Conservation (phyloP, 202 grass and related monocot genomes). For the Setaria viridis region DNA sequence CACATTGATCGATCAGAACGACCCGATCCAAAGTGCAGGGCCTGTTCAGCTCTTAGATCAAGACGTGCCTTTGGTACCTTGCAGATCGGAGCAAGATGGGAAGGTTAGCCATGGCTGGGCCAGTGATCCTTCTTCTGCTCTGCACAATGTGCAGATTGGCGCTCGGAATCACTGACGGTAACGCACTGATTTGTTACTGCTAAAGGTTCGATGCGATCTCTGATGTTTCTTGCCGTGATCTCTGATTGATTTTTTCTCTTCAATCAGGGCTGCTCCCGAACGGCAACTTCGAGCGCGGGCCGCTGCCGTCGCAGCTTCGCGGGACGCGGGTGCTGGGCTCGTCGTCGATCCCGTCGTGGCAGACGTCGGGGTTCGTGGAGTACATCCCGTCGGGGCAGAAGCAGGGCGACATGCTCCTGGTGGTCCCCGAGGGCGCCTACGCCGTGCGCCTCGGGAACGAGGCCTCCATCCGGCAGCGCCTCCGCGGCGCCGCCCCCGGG, state of each 20-base stretch:
- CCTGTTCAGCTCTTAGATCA: conserved; percentile 21
- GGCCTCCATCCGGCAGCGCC: conserved; percentile 69
- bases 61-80: not conserved
- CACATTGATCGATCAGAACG: conserved; percentile 4
- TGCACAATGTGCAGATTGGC: conserved; percentile 33
- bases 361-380: conserved; percentile 71
- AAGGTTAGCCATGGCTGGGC: conserved; percentile 32
- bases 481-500: conserved; percentile 40
- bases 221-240: not conserved
- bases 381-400: conserved; percentile 76
- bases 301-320: conserved; percentile 54
- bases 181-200: not conserved
- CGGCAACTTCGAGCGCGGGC: conserved; percentile 83
- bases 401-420: conserved; percentile 86
- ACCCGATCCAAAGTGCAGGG: not conserved
- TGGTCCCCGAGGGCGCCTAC: conserved; percentile 74
- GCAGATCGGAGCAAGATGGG: conserved; percentile 29
- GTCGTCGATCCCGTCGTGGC: conserved; percentile 66
- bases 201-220: not conserved
- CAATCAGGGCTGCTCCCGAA: conserved; percentile 73
- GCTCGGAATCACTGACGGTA: conserved; percentile 64
- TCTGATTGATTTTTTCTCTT: not conserved
- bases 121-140: conserved; percentile 47
- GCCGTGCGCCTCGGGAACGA: conserved; percentile 85
- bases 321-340: conserved; percentile 67